Evolutionary conservation across 2,329 filamentous ascomycete species (phyloP).

Genomic region (Lizonia empirigonia): DNA sequence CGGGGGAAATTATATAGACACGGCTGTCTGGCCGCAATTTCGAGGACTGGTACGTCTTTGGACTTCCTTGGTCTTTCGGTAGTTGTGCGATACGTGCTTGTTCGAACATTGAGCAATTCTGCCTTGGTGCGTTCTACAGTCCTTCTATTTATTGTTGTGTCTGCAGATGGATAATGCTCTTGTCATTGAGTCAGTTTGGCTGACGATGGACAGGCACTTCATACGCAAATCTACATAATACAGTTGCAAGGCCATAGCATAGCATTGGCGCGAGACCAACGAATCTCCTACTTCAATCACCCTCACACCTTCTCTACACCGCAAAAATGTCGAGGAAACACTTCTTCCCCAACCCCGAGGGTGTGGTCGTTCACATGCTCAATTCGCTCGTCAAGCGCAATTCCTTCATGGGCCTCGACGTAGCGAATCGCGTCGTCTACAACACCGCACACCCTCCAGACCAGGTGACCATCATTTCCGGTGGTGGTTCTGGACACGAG

Average conservation of each 20-base stretch:
- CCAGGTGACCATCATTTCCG: slow-evolving; percentile 55
- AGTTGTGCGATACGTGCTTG: not conserved
- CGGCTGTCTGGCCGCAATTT: slow-evolving; percentile 3
- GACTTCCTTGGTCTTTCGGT: not conserved
- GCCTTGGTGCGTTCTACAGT: not conserved
- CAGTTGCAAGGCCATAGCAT: not conserved
- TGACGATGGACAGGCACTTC: not conserved
- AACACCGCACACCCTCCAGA: slow-evolving; percentile 51
- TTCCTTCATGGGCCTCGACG: slow-evolving; percentile 51
- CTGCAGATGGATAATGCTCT: too few species aligned
- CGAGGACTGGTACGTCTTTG: not conserved
- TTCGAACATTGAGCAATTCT: not conserved
- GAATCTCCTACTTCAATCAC: not conserved
- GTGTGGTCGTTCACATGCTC: slow-evolving; percentile 57
- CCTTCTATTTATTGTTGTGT: not conserved
- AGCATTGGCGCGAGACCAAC: not conserved
- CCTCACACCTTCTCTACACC: not conserved
- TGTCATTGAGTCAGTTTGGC: too few species aligned
- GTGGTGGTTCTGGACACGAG: slow-evolving; percentile 56
- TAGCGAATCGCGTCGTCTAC: slow-evolving; percentile 56
- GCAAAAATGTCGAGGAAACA: slow-evolving; percentile 59
- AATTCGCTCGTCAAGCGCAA: slow-evolving; percentile 56
- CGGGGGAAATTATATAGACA: slow-evolving; percentile 17
- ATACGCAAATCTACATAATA: not conserved
- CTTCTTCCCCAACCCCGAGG: slow-evolving; percentile 59